Evolutionary conservation across 2,329 filamentous ascomycete genomes (phyloP).

Genomic region (Elsinoe arachidis): DNA sequence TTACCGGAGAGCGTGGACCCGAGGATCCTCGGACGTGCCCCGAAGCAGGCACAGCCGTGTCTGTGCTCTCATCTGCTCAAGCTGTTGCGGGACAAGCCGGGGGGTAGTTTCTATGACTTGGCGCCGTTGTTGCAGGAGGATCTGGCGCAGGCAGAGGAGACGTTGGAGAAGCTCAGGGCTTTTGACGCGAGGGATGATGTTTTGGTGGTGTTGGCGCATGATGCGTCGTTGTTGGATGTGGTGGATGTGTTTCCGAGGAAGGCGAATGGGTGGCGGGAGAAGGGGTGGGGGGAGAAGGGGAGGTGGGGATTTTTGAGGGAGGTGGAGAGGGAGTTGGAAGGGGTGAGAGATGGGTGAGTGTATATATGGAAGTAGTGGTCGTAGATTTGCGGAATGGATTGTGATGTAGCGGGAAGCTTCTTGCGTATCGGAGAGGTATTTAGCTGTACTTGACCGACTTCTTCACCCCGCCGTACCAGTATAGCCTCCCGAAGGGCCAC

Average conservation of each 20-base stretch:
- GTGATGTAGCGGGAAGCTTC: too few relatives aligned
- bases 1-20: constrained; percentile 17
- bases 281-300: constrained; percentile 17
- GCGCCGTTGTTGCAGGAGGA: constrained; percentile 14
- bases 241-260: constrained; percentile 19
- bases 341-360: too few relatives aligned
- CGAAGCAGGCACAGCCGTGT: constrained; percentile 12
- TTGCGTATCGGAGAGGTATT: too few relatives aligned
- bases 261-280: constrained; percentile 20
- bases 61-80: constrained; percentile 1
- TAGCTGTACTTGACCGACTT: too few relatives aligned
- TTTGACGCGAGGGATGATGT: constrained; percentile 21
- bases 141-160: constrained; percentile 17
- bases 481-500: too few relatives aligned
- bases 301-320: background rate
- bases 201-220: constrained; percentile 20
- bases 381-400: too few relatives aligned
- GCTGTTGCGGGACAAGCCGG: background rate
- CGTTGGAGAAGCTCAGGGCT: constrained; percentile 17
- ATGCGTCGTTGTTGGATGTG: constrained; percentile 17
- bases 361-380: too few relatives aligned
- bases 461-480: too few relatives aligned
- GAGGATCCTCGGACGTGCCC: constrained; percentile 9
- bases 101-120: background rate
- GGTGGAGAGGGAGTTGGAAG: too few relatives aligned